A percentile compares a stretch with the other conserved stretches of the same genome.
These are phyloP conservation scores for Elsinoe fawcettii DNA, from an alignment of 2,329 filamentous ascomycete species.

Conservation along the genomic window DNA sequence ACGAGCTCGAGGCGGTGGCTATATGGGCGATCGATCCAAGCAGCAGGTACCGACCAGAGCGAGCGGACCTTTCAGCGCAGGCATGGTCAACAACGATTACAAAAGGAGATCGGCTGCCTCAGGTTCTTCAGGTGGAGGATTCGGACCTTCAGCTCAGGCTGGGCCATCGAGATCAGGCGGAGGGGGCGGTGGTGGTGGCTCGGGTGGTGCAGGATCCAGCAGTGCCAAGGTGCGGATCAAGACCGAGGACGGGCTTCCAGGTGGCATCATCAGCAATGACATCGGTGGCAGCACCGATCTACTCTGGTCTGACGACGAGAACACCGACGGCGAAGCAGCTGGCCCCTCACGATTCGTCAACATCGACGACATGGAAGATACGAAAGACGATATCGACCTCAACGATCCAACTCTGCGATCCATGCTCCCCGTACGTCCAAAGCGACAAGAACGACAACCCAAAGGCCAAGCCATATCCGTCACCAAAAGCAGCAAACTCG, in stretches of 20 bases:
- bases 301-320: constrained; percentile 43
- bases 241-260: constrained; percentile 24
- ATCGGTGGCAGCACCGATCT: constrained; percentile 37
- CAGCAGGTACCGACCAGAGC: constrained; percentile 24
- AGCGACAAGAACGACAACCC: neutral
- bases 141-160: neutral
- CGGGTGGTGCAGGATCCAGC: constrained; percentile 16
- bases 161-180: constrained; percentile 17
- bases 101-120: neutral
- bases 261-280: constrained; percentile 22
- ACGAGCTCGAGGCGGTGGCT: constrained; percentile 33
- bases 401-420: constrained; percentile 16
- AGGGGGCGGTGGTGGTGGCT: constrained; percentile 16
- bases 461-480: constrained; percentile 4
- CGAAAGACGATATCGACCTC: constrained; percentile 21
- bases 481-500: constrained; percentile 13
- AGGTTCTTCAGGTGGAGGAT: constrained; percentile 11
- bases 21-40: constrained; percentile 30
- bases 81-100: constrained; percentile 23
- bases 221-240: constrained; percentile 28
- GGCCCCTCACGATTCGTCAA: constrained; percentile 30
- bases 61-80: constrained; percentile 37
- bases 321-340: constrained; percentile 37
- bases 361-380: constrained; percentile 48
- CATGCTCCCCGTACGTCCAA: constrained; percentile 13